A percentile compares a stretch with the other conserved stretches of the same genome.
Conservation (phyloP, 2,329 filamentous ascomycete species). For the Didymella arachidicola region DNA sequence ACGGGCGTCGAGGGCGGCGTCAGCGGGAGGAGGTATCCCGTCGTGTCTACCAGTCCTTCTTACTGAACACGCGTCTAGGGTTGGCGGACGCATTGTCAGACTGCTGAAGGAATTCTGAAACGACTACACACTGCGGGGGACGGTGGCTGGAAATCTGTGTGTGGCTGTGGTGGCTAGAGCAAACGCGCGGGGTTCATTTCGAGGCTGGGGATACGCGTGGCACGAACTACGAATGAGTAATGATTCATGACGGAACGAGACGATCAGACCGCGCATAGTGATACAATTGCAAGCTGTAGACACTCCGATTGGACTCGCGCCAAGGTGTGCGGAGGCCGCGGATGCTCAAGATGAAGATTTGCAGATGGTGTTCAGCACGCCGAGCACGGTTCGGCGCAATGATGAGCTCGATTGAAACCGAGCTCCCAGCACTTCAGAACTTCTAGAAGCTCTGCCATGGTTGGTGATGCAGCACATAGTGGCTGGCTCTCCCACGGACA, state of each 20-base stretch:
- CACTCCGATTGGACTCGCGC: background rate
- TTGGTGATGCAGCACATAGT: background rate
- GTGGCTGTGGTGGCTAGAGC: background rate
- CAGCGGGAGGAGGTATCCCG: slow-evolving; percentile 44
- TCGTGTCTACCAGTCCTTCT: slow-evolving; percentile 27
- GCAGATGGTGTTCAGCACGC: slow-evolving; percentile 6
- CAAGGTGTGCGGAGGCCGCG: slow-evolving; percentile 2
- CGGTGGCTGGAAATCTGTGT: background rate
- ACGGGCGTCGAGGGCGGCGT: slow-evolving; percentile 46
- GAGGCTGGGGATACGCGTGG: slow-evolving; percentile 3
- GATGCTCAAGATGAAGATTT: slow-evolving; percentile 17
- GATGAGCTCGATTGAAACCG: slow-evolving; percentile 1
- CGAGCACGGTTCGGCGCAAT: slow-evolving; percentile 15
- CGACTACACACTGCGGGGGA: background rate
- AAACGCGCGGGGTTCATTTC: slow-evolving; percentile 3
- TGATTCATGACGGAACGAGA: slow-evolving; percentile 12
- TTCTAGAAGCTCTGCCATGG: background rate
- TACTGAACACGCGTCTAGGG: slow-evolving; percentile 32
- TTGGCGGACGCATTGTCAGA: slow-evolving; percentile 27
- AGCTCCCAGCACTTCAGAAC: background rate
- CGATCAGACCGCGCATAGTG: background rate
- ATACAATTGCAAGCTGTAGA: background rate
- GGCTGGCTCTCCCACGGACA: slow-evolving; percentile 6
- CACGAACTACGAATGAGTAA: slow-evolving; percentile 7
- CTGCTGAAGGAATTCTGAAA: slow-evolving; percentile 35